Evolutionary conservation across 805 yeast species (phyloP), one percentile per base, ranked within the genome.

Genomic region (Lipomyces yamanashiensis): DNA sequence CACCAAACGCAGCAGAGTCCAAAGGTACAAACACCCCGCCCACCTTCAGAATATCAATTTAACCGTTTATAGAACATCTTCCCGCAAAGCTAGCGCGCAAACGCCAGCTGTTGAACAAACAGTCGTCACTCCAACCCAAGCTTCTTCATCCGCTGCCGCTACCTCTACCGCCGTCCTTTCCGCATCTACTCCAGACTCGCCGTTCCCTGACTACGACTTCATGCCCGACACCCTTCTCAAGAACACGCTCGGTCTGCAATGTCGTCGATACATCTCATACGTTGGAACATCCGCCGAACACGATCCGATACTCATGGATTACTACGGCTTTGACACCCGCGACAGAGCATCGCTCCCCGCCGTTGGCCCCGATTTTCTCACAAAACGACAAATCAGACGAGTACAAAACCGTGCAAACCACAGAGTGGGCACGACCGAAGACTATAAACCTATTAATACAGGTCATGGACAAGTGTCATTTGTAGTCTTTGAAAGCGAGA

Each of bases 131-230:
- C 39, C 62, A 9, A 37, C 58, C 15, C 50, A 50, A 19, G 19
- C 36, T 23, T 17, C 51, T 41, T 9, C 57, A 9, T 19, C 41
- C 23, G 36, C 43, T 2, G 50, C 41, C 3, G 19, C 51, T 33
- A 7, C 58, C 5, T 56, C 59, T 7, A 40, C 51, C 8, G 54
- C 52, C 12, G 52, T 41, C 1, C 23, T 40, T 8, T 33, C 64
- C 10, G 67, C 56, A 2, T 49, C 40, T 15, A 62, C 67, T n/a
- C 70, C 67, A 7, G 69, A 66, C 44, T 67, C 69, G 17, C 67
- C 70, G n/a, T 61, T 71, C 21, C 72, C 73, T 10, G 74, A 71
- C 55, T 71, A 71, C 51, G 73, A 71, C 45, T 71, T 69, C 47
- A 58, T 71, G 54, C 62, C 67, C 37, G 64, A 71, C 54, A 68